A percentile compares a stretch with the other conserved stretches of the same genome.
Evolutionary conservation across 208 protist species (phyloP).

Genomic region (Dictyostelium gargantuum): DNA sequence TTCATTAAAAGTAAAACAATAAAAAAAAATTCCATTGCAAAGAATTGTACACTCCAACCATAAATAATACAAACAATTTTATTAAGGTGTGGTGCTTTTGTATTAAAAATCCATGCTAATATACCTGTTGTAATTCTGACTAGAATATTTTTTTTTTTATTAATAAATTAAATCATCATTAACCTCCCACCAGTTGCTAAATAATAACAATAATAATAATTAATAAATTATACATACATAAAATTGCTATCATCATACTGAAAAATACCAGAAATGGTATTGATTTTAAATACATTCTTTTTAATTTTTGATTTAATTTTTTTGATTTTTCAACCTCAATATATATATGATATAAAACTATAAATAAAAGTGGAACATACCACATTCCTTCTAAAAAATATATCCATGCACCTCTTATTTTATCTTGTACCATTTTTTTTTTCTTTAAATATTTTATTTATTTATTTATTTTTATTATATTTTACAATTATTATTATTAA

Average conservation of each 20-base stretch:
- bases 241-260: not conserved
- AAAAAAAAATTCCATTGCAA: constrained; percentile 4
- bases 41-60: not conserved
- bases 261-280: constrained; percentile 21
- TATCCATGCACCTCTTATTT: not conserved
- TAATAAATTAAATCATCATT: not conserved
- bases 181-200: too few species aligned
- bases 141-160: not conserved
- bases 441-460: too few species aligned
- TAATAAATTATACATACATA: not conserved
- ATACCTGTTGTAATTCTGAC: not conserved
- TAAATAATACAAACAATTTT: not conserved
- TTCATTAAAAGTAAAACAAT: not conserved
- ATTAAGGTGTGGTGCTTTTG: not conserved
- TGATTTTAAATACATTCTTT: constrained; percentile 16
- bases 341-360: not conserved
- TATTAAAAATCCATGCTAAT: not conserved
- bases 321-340: constrained; percentile 8
- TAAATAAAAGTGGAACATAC: not conserved
- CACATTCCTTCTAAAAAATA: not conserved
- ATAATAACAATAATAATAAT: too few species aligned
- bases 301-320: not conserved
- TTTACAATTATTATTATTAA: too few species aligned
- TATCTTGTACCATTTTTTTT: not conserved
- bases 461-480: too few species aligned